Base-by-base conservation (phyloP, 495 filamentous ascomycete genomes). In the Apodospora peruviana region DNA sequence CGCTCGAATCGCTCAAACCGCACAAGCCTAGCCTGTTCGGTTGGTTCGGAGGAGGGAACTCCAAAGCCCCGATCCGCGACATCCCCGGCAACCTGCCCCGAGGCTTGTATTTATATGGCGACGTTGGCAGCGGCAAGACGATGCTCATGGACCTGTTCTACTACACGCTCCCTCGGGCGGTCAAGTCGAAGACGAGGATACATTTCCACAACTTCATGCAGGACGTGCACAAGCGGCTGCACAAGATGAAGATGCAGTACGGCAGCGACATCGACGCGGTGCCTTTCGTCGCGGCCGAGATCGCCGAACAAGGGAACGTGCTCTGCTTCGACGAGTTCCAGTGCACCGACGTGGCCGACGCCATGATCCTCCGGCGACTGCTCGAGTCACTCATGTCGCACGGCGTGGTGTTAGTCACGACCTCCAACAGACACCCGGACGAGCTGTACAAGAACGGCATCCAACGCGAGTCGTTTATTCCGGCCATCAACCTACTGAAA, bases 191-290 rank as follows among this genome's bases (percentile, higher is more conserved):
- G 74, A 94, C 86, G n/a, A 79, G 93, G 14, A 95, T 97, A 55
- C 93, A 98, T 72, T 98, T 98, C 70, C 90, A 97, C 72, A 95
- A 94, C 66, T 98, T 97, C 75, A 98, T 98, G 91, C 93, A 98
- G 69, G 88, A 95, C 68, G 88, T 97, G 50, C 93, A 98, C 77
- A 88, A 85, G 64, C 79, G 91, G 29, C 72, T 96, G 60, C 93
- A 98, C 69, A 78, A 80, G 56, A 84, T 95, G 61, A 96, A 95
- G 75, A 85, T 91, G 75, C 65, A 82, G 57, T 79, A 94, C 65
- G 94, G 93, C 5, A 88, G 84, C 59, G 90, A 98, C 64, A 77
- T 96, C 34, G 93, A 98, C 67, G 90, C 83, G 32, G 75, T 98
- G 37, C 90, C 90, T 10, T 91, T 95, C 63, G 85, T 98, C 27